Percentiles rank a stretch among this genome's conserved stretches.
These are phyloP conservation scores for Pseudopithomyces chartarum DNA, from an alignment of 2,329 filamentous ascomycete species.

Conservation along the genomic window DNA sequence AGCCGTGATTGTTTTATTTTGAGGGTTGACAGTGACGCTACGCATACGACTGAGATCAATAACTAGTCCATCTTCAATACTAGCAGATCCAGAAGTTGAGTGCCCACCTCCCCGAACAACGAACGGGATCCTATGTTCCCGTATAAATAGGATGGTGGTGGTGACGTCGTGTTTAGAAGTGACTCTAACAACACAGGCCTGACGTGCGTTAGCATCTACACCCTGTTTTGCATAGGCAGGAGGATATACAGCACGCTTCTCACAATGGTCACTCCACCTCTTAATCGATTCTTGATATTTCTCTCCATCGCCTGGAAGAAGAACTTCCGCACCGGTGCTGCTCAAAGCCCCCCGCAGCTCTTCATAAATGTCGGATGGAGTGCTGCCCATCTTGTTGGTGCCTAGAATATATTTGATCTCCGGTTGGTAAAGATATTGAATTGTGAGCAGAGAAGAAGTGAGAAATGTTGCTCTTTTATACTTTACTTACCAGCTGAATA, in stretches of 20 bases:
- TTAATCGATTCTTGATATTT: constrained; percentile 32
- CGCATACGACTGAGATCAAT: constrained; percentile 61
- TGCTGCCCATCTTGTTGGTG: constrained; percentile 4
- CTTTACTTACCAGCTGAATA: too few species aligned
- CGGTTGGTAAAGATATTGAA: background rate
- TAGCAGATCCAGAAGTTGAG: constrained; percentile 58
- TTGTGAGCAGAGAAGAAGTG: background rate
- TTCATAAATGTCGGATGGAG: constrained; percentile 11
- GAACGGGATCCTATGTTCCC: constrained; percentile 50
- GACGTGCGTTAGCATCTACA: background rate
- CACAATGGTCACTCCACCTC: constrained; percentile 35
- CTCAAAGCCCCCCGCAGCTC: constrained; percentile 17
- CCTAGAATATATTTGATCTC: background rate
- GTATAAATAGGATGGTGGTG: constrained; percentile 27
- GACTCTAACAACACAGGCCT: constrained; percentile 30
- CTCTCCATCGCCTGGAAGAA: constrained; percentile 24
- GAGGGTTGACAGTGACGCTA: constrained; percentile 54
- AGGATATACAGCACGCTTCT: constrained; percentile 31
- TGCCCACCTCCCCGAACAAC: constrained; percentile 63
- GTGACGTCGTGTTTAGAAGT: constrained; percentile 25
- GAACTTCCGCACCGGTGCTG: constrained; percentile 23
- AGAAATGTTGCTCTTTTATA: background rate
- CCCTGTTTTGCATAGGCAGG: too few species aligned
- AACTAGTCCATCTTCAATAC: constrained; percentile 58
- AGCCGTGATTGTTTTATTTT: constrained; percentile 52